Evolutionary conservation across 139 green algal species (phyloP).

Genomic region (Astrephomene gubernaculifera): DNA sequence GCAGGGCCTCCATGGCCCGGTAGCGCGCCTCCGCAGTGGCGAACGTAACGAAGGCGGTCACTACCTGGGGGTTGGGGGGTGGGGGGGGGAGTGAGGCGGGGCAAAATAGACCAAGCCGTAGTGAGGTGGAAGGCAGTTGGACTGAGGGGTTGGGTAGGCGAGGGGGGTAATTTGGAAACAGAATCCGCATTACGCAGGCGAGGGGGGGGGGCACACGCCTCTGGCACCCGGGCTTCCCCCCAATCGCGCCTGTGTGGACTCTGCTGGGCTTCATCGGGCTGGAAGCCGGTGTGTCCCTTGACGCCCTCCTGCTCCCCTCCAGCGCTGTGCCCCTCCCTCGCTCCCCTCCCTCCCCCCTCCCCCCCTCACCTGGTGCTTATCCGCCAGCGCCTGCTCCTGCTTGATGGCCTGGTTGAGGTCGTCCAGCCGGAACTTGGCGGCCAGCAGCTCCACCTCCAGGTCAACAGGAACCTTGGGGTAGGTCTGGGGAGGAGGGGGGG

Average conservation of each 20-base stretch:
- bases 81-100: neutral
- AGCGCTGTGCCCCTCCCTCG: neutral
- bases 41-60: constrained; percentile 31
- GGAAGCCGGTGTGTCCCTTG: no score
- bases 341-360: neutral
- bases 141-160: no score
- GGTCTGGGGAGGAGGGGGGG: neutral
- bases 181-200: no score
- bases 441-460: constrained; percentile 45
- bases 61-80: constrained; percentile 19
- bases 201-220: no score
- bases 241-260: no score
- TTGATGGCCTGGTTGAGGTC: constrained; percentile 42
- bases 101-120: no score
- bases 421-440: constrained; percentile 25
- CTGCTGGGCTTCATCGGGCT: no score
- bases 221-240: no score
- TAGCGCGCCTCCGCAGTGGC: neutral
- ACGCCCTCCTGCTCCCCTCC: neutral
- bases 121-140: no score
- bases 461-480: neutral
- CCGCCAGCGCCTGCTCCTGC: constrained; percentile 9
- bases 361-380: constrained; percentile 9
- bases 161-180: no score
- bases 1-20: neutral